Evolutionary conservation across 495 filamentous ascomycete genomes (phyloP), one percentile per base, ranked within the genome.

Genomic region (Podospora sp.): DNA sequence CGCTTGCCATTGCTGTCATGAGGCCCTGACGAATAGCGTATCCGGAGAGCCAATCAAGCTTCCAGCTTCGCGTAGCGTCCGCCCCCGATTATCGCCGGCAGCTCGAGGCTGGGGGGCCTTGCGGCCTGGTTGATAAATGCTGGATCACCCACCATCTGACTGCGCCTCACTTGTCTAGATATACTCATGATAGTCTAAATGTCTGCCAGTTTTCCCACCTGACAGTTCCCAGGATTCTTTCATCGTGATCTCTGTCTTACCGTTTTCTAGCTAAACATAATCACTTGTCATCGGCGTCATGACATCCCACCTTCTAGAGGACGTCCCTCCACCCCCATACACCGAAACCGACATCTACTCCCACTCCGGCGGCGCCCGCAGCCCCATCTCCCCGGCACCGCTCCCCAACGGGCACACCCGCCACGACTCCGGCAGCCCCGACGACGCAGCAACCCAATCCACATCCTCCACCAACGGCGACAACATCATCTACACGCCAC

Each of bases 311-410:
- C 63, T 69, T 60, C 66, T 27, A 1, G 77, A 77, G 40, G 76
- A 81, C 66, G 57, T 72, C 50, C 77, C 83, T 35, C 83, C 82
- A 2, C 82, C 83, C 2, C 83, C 83, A 6, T 86, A 85, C 70
- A 72, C 72, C 50, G 80, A 83, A 66, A 84, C 78, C n/a, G 83
- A 84, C 69, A 72, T 82, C 52, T 80, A 75, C 71, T 82, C 80
- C 22, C 69, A 65, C 40, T 73, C 78, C 2, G 73, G 72, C 26
- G 29, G 29, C n/a, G 67, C 52, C 24, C 68, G 25, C 26, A 65
- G 67, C 14, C 68, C 66, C 6, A 33, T 58, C 61, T 40, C 61
- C 5, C 67, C 57, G 12, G 20, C 26, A 25, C 8, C 53, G 18
- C 25, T 27, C 40, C 55, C 67, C 55, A 55, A 21, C 60, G 21